A percentile compares a stretch with the other conserved stretches of the same genome.
phyloP scores from a whole-genome alignment of 164 flowering plant genomes.

The Platanus orientalis region DNA sequence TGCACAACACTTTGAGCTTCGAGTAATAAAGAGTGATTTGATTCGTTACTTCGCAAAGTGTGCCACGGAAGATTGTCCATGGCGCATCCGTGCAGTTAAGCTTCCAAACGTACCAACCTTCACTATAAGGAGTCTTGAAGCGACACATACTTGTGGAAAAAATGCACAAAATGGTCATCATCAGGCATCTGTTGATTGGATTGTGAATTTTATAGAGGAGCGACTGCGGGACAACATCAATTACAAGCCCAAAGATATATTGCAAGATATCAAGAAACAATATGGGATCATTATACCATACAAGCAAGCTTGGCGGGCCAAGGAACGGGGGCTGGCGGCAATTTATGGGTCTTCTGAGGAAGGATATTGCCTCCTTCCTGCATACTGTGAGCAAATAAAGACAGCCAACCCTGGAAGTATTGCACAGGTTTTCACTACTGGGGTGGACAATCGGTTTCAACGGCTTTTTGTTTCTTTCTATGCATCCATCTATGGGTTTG shows the following conservation, averaged over 20 bases:
- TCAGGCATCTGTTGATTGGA: conserved; percentile 92
- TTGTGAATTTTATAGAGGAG: conserved; percentile 67
- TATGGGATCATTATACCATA: conserved; percentile 83
- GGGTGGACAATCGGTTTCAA: conserved; percentile 63
- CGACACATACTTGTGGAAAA: conserved; percentile 75
- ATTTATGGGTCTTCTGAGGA: conserved; percentile 84
- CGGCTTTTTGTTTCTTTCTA: conserved; percentile 59
- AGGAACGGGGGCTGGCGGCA: conserved; percentile 71
- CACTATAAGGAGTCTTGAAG: conserved; percentile 67
- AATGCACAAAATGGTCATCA: conserved; percentile 74
- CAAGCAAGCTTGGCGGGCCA: conserved; percentile 95
- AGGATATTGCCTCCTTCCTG: conserved; percentile 73
- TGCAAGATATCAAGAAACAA: conserved; percentile 62
- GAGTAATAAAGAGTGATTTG: conserved; percentile 65
- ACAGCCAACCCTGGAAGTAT: conserved; percentile 67
- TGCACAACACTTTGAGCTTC: conserved; percentile 83
- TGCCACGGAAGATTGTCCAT: conserved; percentile 83
- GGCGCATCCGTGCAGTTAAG: conserved; percentile 87
- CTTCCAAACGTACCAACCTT: conserved; percentile 72
- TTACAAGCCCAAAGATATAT: conserved; percentile 87
- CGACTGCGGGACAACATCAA: conserved; percentile 58
- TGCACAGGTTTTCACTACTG: conserved; percentile 57
- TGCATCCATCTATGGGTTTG: conserved; percentile 65
- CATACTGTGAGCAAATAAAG: conserved; percentile 65
- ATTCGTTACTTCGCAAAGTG: conserved; percentile 83